Evolutionary conservation across 2,329 filamentous ascomycete genomes (phyloP), one percentile per base, ranked within the genome.

Genomic region (Fusarium denticulatum): DNA sequence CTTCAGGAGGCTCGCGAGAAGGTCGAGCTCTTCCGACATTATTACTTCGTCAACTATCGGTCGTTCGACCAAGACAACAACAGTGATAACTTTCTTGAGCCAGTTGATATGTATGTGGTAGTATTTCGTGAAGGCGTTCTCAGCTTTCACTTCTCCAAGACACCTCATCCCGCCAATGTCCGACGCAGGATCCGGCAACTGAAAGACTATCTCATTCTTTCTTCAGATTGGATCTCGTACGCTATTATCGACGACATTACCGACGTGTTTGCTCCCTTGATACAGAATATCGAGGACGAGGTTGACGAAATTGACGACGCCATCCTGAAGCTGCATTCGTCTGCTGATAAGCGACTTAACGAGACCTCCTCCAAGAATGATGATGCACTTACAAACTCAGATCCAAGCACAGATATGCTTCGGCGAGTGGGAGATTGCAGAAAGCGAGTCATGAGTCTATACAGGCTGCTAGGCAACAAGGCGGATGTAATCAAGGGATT

Each of bases 401-500:
- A 88, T 67, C 84, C 84, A 15, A 86, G 92, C 30, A 87, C 91
- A 60, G 93, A 97, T 81, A 98, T 99, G 95, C 88, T 99, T 67
- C 90, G 95, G 45, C 91, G 94, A 20, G 95, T 98, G 1, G 96
- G 96, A 34, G 94, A 97, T 82, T 97, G 95, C 81, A 90, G 96
- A 76, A 98, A 98, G 87, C 96, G 96, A 81, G 96, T 99, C 73
- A 99, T 99, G 95, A 92, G 93, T 40, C 86, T 99, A 52, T 98
- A 98, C 81, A 90, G 96, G 57, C 86, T 99, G 49, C 86, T 99
- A 24, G 96, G 96, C 62, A 98, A 97, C 83, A 99, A 99, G 84
- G 96, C 96, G 56, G 96, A 99, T 82, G 96, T 99, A 66, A 98
- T 99, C 86, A 98, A 98, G 84, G 96, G 96, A 3, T 99, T 99